Base-by-base conservation (phyloP, 139 green algal genomes). In the Tetraselmis striata region DNA sequence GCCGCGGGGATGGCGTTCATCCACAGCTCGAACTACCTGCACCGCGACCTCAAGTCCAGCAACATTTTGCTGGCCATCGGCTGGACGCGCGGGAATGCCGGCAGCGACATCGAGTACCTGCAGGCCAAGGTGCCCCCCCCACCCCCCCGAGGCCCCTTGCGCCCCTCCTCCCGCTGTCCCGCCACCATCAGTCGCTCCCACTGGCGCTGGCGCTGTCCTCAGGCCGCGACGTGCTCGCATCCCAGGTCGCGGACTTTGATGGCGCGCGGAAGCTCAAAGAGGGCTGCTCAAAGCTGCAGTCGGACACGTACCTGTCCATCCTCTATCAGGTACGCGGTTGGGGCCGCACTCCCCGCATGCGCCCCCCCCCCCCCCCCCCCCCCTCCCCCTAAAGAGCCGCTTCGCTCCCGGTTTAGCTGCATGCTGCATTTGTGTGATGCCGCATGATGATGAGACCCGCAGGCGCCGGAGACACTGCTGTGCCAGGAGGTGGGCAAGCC, bases 1-100 rank as follows among this genome's bases (percentile, higher is more conserved):
- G 91, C 91, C 2, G 89, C 89, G 1, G 91, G 87, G 25, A 76
- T 94, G 29, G 85, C 88, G 76, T 93, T 87, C 87, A 93, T 93
- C 88, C 91, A 94, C 84, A 31, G 29, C 74, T 78, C 80, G 28
- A 75, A 80, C 77, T 80, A 89, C 27, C 59, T 90, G 5, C 87
- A 93, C 84, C 81, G 89, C 2, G 91, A 94, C 88, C 86, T 94
- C 75, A 94, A 88, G 28, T 87, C 78, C 31, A 87, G 88, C 86
- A 94, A 94, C 83, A 31, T 94, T 75, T 83, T 94, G 83, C 85
- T 93, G 26, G 85, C 89, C 74, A 78, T 83, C 59, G 83, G 83
- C 27, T 29, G 77, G 2, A 77, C 78, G 59, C 74, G 45, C 45
- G 45, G 45, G 11, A 67, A 67, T 18, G 45, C 45, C 11, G 45